These are phyloP conservation scores for Candida easanensis DNA, from an alignment of 805 yeast genomes.

Conservation along the genomic window DNA sequence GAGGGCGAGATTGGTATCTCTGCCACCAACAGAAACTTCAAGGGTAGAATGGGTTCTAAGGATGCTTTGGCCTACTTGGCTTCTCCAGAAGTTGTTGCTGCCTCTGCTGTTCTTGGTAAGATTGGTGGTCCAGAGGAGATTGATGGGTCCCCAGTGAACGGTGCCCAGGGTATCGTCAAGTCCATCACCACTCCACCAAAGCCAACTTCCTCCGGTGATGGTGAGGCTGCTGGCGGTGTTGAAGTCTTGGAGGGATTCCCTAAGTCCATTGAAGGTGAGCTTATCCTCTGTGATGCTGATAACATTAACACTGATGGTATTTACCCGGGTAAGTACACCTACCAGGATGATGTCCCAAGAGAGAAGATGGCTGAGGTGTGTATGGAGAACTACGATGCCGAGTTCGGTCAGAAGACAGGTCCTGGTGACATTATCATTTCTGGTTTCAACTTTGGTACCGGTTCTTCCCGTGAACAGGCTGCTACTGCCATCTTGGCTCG, in stretches of 20 bases:
- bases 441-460: constrained; percentile 97
- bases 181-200: constrained; percentile 31
- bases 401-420: constrained; percentile 75
- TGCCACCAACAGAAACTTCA: constrained; percentile 97
- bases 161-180: constrained; percentile 47
- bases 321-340: constrained; percentile 98
- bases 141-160: constrained; percentile 52
- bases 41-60: constrained; percentile 98
- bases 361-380: constrained; percentile 98
- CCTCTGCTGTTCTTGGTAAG: constrained; percentile 92
- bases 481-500: constrained; percentile 97
- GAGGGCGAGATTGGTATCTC: constrained; percentile 98
- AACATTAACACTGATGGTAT: constrained; percentile 97
- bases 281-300: constrained; percentile 95
- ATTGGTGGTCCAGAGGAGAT: constrained; percentile 92
- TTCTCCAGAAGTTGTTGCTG: constrained; percentile 98
- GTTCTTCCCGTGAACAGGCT: constrained; percentile 98
- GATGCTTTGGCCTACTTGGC: constrained; percentile 96
- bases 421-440: constrained; percentile 88
- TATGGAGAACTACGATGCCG: constrained; percentile 97
- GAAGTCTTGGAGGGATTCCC: constrained; percentile 92
- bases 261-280: constrained; percentile 80
- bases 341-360: constrained; percentile 93
- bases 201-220: constrained; percentile 17
- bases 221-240: constrained; percentile 42